Conservation (phyloP, 345 rosid genomes). For the Eucalyptus regnans region DNA sequence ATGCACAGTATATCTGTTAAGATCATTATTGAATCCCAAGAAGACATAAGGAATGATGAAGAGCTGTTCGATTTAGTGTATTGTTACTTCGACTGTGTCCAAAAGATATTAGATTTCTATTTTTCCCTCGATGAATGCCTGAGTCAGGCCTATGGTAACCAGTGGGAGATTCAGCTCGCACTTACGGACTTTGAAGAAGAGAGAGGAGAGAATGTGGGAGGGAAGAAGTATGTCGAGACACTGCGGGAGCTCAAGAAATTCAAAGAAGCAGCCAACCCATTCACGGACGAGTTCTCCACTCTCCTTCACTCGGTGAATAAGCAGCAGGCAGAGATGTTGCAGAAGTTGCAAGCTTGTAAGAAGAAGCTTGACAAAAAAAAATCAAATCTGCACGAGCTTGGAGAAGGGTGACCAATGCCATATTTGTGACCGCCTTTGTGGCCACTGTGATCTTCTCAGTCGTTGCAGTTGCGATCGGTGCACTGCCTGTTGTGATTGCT, state of each 20-base stretch:
- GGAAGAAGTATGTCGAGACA: too few species aligned
- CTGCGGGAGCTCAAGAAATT: too few species aligned
- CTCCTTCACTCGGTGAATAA: constrained; percentile 19
- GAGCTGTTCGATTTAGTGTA: too few species aligned
- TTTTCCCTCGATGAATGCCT: constrained; percentile 60
- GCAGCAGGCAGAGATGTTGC: constrained; percentile 34
- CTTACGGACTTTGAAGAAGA: too few species aligned
- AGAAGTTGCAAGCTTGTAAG: constrained; percentile 28
- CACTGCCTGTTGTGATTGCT: constrained; percentile 58
- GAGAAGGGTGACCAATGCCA: constrained; percentile 62
- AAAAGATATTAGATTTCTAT: too few species aligned
- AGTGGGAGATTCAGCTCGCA: too few species aligned
- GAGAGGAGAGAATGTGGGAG: too few species aligned
- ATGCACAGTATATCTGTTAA: neutral
- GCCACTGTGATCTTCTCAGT: constrained; percentile 66
- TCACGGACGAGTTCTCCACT: too few species aligned
- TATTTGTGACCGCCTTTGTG: constrained; percentile 57
- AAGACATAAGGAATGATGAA: constrained; percentile 41
- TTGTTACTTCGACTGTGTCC: too few species aligned
- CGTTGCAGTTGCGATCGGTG: constrained; percentile 72
- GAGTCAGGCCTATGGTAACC: too few species aligned
- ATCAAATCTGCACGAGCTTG: constrained; percentile 37
- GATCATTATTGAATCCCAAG: constrained; percentile 32
- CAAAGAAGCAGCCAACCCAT: too few species aligned
- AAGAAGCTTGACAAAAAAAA: constrained; percentile 51